These are phyloP conservation scores for Marchantia polymorpha DNA, from an alignment of 225 moss, liverwort and hornwort species.

Conservation along the genomic window DNA sequence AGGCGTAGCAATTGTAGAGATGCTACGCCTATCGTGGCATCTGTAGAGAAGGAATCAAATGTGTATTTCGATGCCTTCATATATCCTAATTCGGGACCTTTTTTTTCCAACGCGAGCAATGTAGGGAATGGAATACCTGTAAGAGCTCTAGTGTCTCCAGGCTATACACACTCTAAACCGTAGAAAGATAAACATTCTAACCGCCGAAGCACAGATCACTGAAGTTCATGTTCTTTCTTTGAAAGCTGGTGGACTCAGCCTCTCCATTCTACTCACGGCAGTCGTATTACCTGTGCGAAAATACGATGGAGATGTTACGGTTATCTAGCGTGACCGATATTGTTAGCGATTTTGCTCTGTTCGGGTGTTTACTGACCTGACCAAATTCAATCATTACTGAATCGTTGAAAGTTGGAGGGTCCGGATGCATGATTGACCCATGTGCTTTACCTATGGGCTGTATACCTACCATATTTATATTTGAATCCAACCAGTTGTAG, in stretches of 20 bases:
- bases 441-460: not conserved
- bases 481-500: not conserved
- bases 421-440: not conserved
- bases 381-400: not conserved
- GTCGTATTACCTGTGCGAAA: not conserved
- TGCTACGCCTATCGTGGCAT: no score
- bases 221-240: not conserved
- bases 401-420: slow-evolving; percentile 12
- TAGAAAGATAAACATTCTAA: no score
- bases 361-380: not conserved
- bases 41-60: no score
- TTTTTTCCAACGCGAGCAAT: no score
- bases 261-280: not conserved
- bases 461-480: no score
- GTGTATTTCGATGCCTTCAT: no score
- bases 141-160: no score
- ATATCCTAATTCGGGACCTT: no score
- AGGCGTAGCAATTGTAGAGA: no score
- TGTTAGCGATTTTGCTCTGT: not conserved
- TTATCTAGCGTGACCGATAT: not conserved
- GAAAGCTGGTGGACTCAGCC: not conserved
- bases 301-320: not conserved
- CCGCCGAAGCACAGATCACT: no score
- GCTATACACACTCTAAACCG: no score
- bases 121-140: no score